A percentile compares a stretch with the other conserved stretches of the same genome.
Conservation (phyloP, 305 asterid species). For the Nicotiana rustica region DNA sequence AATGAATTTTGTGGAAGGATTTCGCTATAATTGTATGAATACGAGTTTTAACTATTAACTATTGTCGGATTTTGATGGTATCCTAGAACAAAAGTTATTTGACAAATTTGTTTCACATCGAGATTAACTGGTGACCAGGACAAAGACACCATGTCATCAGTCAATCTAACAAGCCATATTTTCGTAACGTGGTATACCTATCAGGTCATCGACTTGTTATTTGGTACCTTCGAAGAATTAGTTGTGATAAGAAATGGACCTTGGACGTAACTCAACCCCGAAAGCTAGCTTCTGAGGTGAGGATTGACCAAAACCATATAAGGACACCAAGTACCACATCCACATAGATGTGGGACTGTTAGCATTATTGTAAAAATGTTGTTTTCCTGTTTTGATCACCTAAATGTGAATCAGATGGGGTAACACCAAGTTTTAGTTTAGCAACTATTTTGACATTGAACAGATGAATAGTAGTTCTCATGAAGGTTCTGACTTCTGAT, state of each 20-base stretch:
- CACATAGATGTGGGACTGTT: too few relatives aligned
- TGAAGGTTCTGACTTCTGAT: background rate
- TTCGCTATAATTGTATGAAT: background rate
- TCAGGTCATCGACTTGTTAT: background rate
- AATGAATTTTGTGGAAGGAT: background rate
- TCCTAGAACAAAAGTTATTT: background rate
- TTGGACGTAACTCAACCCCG: too few relatives aligned
- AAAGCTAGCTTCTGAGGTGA: too few relatives aligned
- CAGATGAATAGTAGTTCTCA: background rate
- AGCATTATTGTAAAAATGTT: too few relatives aligned
- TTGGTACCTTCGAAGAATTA: background rate
- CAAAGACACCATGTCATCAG: background rate
- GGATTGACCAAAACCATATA: too few relatives aligned
- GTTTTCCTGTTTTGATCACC: too few relatives aligned
- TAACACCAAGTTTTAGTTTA: background rate
- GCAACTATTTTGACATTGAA: background rate
- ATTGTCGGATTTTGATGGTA: too few relatives aligned
- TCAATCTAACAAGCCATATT: background rate
- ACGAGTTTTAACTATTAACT: background rate
- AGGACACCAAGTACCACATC: too few relatives aligned
- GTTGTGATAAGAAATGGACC: too few relatives aligned
- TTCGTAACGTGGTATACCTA: background rate
- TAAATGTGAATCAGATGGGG: background rate
- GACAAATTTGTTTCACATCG: background rate
- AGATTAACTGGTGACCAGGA: background rate